Evolutionary conservation across 106 monocot species (phyloP), one percentile per base, ranked within the genome.

Genomic region (Dioscorea dumetorum): DNA sequence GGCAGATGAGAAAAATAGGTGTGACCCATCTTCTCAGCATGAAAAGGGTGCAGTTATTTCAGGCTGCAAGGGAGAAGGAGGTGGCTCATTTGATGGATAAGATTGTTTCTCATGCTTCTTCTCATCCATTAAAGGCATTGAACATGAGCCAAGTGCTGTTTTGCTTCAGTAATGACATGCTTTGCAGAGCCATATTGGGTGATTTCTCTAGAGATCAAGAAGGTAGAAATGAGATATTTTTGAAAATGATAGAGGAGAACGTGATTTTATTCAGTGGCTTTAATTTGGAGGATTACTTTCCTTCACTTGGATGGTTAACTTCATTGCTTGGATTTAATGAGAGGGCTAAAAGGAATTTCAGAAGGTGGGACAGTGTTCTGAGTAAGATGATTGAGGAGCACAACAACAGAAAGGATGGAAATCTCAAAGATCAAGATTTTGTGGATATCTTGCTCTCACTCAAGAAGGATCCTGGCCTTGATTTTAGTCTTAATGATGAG

Each of bases 401-500:
- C 62, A 59, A 24, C 15, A 16, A 12, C 34, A 22, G 28, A 18
- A 15, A 19, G 0, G 41, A 28, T 0, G 35, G 1, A 10, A 22
- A 4, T 1, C 48, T 5, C 12, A 49, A 22, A 24, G 32, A 35
- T 17, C 23, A 4, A 1, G 64, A 59, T 12, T 77, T 77, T 22
- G 56, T 77, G 63, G 64, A 77, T 49, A 61, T 66, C 17, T 28
- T 77, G 64, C 70, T 77, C 58, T 56, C 70, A 7, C 77, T 65
- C 41, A 34, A 71, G 13, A 66, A 70, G 41, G 50, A 56, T 33
- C 28, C 56, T 11, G 28, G n/a, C n/a, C n/a, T n/a, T n/a, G n/a
- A n/a, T n/a, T n/a, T n/a, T n/a, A n/a, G n/a, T n/a, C n/a, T n/a
- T 6, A 59, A 33, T 0, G 18, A 13, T 13, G 58, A 66, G 0